phyloP scores from a whole-genome alignment of 441 rosid species.

The Lepidium campestre region DNA sequence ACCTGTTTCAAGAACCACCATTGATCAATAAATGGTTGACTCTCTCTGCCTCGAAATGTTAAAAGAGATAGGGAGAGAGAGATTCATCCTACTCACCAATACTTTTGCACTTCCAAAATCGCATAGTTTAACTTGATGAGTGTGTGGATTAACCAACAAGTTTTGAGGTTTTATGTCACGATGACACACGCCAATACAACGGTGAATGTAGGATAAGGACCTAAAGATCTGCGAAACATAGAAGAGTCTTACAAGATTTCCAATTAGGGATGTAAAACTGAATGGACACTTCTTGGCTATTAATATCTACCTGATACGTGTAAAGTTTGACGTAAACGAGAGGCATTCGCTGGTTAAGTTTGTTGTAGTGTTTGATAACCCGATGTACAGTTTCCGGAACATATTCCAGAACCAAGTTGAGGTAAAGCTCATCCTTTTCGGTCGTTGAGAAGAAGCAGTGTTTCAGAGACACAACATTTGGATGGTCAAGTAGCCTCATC shows the following conservation, averaged over 20 bases:
- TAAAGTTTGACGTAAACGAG: conserved; percentile 85
- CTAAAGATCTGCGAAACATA: conserved; percentile 67
- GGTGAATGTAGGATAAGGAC: conserved; percentile 81
- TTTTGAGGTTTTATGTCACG: conserved; percentile 97
- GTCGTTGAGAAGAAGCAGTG: conserved; percentile 95
- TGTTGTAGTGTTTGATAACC: conserved; percentile 86
- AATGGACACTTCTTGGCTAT: background rate
- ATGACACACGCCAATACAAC: conserved; percentile 84
- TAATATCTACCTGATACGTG: conserved; percentile 62
- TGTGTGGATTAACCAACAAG: conserved; percentile 94
- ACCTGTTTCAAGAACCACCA: conserved; percentile 43
- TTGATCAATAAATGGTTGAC: conserved; percentile 4
- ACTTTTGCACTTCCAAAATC: conserved; percentile 99
- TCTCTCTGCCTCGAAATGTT: background rate
- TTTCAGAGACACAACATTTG: conserved; percentile 82
- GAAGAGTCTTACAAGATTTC: background rate
- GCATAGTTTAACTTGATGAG: conserved; percentile 87
- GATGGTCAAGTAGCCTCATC: conserved; percentile 95
- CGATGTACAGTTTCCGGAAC: conserved; percentile 98
- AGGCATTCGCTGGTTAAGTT: conserved; percentile 94
- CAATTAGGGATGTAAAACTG: background rate
- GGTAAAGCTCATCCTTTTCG: conserved; percentile 90
- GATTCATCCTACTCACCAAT: conserved; percentile 49
- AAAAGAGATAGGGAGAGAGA: background rate
- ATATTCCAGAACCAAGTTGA: conserved; percentile 89